Evolutionary conservation across 345 rosid genomes (phyloP), one percentile per base, ranked within the genome.

Genomic region (Stellera chamaejasme): DNA sequence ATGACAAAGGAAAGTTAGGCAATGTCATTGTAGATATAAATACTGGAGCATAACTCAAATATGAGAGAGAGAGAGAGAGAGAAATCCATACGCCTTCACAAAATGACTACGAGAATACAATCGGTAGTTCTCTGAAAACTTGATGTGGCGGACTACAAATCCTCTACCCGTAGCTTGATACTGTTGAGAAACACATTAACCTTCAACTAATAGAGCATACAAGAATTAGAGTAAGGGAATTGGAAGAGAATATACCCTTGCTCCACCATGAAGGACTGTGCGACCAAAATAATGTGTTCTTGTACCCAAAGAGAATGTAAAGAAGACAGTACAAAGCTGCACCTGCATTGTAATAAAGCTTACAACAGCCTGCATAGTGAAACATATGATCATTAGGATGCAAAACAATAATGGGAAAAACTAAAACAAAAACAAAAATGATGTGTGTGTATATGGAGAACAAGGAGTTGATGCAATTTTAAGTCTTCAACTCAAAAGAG

Each of bases 81-180:
- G 64, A 68, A 68, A 67, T 52, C 12, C 43, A 55, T 28, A 92
- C 99, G 70, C 99, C 76, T 89, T 93, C 43, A 93, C 79, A 76
- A 93, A 93, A 76, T 93, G 99, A 58, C 99, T 89, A 73, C 99
- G 89, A 42, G 99, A 89, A 59, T 89, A 93, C 7, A 93, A 84
- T 55, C 99, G 79, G 75, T 93, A 93, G 73, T 93, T 89, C 70
- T 89, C 97, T 16, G 97, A 75, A 65, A 89, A 93, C 61, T 75
- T 86, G 54, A 89, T 89, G 69, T 92, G 99, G 54, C 82, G 84
- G 54, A 92, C 97, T 63, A 89, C 99, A 73, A 92, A 92, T 13
- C 99, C 99, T 63, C 97, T 81, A 50, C 99, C 99, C 7, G 99
- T 92, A 51, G 99, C 91, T 84, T 82, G 94, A 60, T 92, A 88